Conservation (phyloP, 805 yeast species). For the Tetrapisispora fleetii region DNA sequence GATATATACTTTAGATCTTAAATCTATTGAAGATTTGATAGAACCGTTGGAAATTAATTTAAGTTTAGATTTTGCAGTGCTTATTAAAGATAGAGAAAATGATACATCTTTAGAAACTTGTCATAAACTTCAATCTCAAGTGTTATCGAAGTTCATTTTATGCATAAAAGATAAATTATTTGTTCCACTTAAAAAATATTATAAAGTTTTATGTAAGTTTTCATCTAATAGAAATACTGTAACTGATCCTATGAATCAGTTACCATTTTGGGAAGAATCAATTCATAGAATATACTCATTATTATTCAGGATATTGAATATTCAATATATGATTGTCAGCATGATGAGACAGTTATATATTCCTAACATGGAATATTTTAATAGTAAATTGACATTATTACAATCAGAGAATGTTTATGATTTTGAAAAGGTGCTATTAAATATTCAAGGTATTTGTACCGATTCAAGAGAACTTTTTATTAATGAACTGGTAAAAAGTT, state of each 20-base stretch:
- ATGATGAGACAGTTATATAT: constrained; percentile 20
- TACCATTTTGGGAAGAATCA: constrained; percentile 33
- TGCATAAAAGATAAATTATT: constrained; percentile 18
- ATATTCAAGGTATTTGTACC: constrained; percentile 13
- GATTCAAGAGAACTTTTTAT: constrained; percentile 2
- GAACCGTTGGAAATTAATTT: constrained; percentile 26
- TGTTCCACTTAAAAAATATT: constrained; percentile 18
- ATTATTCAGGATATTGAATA: constrained; percentile 13
- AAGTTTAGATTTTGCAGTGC: constrained; percentile 26
- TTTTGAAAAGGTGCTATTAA: constrained; percentile 13
- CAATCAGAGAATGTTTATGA: constrained; percentile 18
- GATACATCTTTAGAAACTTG: constrained; percentile 21
- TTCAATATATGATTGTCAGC: constrained; percentile 12
- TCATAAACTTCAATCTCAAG: constrained; percentile 23
- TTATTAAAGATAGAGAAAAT: constrained; percentile 21
- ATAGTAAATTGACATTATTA: constrained; percentile 11
- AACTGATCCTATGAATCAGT: constrained; percentile 19
- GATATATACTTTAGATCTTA: constrained; percentile 21
- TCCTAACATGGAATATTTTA: constrained; percentile 17
- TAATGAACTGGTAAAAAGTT: constrained; percentile 4
- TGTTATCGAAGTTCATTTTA: constrained; percentile 18
- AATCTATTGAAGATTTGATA: constrained; percentile 25
- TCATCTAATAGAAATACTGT: constrained; percentile 8
- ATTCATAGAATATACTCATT: constrained; percentile 39
- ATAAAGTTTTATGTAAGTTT: constrained; percentile 20